phyloP scores from a whole-genome alignment of 2,329 filamentous ascomycete genomes.

The Rhynchosporium agropyri region DNA sequence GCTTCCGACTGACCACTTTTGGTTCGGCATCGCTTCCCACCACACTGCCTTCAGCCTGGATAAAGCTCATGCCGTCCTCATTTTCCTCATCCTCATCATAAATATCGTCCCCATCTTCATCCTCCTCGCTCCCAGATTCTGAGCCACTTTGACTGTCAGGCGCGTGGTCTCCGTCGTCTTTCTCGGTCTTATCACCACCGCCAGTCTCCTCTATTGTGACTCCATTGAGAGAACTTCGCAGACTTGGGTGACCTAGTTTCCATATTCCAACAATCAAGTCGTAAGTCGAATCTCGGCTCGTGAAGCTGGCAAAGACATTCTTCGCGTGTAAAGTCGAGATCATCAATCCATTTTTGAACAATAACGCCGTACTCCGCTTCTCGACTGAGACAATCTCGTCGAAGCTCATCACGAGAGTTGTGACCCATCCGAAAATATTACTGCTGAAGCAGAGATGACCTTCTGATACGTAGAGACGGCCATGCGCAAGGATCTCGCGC shows the following conservation, averaged over 20 bases:
- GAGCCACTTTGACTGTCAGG: slow-evolving; percentile 55
- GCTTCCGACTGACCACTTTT: slow-evolving; percentile 69
- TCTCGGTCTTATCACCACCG: slow-evolving; percentile 87
- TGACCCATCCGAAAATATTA: slow-evolving; percentile 98
- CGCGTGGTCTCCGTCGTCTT: slow-evolving; percentile 58
- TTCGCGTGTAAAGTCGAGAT: slow-evolving; percentile 95
- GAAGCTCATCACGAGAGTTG: slow-evolving; percentile 95
- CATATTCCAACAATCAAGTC: slow-evolving; percentile 97
- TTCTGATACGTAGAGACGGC: slow-evolving; percentile 93
- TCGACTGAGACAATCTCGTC: slow-evolving; percentile 97
- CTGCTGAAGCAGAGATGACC: slow-evolving; percentile 98
- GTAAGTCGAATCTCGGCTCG: slow-evolving; percentile 93
- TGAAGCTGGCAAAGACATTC: slow-evolving; percentile 93
- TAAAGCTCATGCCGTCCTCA: slow-evolving; percentile 62
- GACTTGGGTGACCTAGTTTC: slow-evolving; percentile 91
- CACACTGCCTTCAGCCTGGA: slow-evolving; percentile 49
- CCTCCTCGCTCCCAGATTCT: slow-evolving; percentile 50
- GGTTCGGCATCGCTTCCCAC: slow-evolving; percentile 59
- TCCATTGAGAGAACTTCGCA: slow-evolving; percentile 90
- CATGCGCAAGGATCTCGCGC: slow-evolving; percentile 91
- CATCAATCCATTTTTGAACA: slow-evolving; percentile 97
- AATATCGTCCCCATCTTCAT: slow-evolving; percentile 71
- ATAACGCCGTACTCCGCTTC: slow-evolving; percentile 90
- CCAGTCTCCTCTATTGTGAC: slow-evolving; percentile 79
- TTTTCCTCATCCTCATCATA: slow-evolving; percentile 81